Base-by-base conservation (phyloP, 192 early-diverging fungal species). In the Rhizophagus clarus region DNA sequence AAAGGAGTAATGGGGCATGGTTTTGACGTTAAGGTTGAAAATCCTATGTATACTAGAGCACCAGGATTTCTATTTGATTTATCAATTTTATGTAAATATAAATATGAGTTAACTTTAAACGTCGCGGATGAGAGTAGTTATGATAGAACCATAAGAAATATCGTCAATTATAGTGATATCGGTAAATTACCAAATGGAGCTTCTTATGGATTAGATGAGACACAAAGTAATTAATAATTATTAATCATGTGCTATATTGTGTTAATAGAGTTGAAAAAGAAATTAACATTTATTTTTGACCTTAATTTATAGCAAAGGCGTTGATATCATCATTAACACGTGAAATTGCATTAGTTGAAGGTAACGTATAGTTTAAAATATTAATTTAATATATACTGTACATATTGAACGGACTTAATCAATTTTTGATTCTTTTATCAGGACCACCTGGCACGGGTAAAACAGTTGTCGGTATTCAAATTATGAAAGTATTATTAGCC, bases 301-400 rank as follows among this genome's bases (percentile, higher is more conserved):
- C 24, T 20, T 72, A 34, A 34, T 34, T 1, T 34, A 34, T 5
- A 72, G 81, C 85, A 0, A 56, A 45, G 0, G 88, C 89, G 5
- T 77, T 92, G 29, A 80, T 88, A 5, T 71, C 84, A 7, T 85
- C 88, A 1, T 64, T 92, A 22, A 80, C 77, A 4, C 81, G 83
- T 15, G 88, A 89, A 77, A 77, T 92, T 15, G 84, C 87, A 1
- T 76, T 88, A 4, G 89, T 92, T 73, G 88, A 90, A 77, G 86
- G 88, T 42, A 42, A n/a, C 9, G 7, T 9, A 42, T 7, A 1
- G 9, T 42, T 42, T 42, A 5, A 34, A 34, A 0, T 34, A 34
- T 34, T 34, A n/a, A n/a, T 34, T 34, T 34, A 34, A 34, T 34
- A n/a, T n/a, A n/a, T n/a, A n/a, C n/a, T n/a, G n/a, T 34, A 34